Base-by-base conservation (phyloP, 345 rosid species). In the Limnanthes douglasii region DNA sequence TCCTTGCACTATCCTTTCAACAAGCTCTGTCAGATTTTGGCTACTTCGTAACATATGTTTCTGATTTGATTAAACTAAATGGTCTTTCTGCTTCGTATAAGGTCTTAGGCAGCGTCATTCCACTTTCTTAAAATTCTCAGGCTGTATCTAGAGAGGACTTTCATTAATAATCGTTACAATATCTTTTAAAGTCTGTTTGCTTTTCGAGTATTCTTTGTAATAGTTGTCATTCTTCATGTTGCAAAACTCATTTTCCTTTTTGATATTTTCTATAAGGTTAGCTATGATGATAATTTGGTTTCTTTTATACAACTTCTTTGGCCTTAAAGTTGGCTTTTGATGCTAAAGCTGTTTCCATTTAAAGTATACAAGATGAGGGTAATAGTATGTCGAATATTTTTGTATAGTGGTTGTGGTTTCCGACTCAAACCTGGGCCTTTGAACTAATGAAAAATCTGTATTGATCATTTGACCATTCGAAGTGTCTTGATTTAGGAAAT, bases 21-120 rank as follows among this genome's bases (percentile, higher is more conserved):
- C n/a, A n/a, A n/a, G n/a, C n/a, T n/a, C n/a, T n/a, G n/a, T n/a
- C n/a, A n/a, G n/a, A n/a, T n/a, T n/a, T n/a, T n/a, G n/a, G n/a
- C n/a, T n/a, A n/a, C 5, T 38, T 33, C 18, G 21, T 28, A 23
- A 37, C 16, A 26, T 38, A 37, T 37, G 6, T 17, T 25, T 16
- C 39, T 16, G 25, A 15, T 26, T 19, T 34, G n/a, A n/a, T n/a
- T n/a, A n/a, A n/a, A n/a, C n/a, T n/a, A n/a, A n/a, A n/a, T n/a
- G n/a, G n/a, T 8, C 21, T 15, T 44, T 24, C 22, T 33, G 33
- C 41, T 25, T 39, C 40, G 17, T 22, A 34, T 11, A 34, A 31
- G 3, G 12, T 34, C 13, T n/a, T 11, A 31, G 2, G 2, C 7
- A 3, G 38, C n/a, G 13, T 31, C 34, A 4, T 2, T 34, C 11